A percentile compares a stretch with the other conserved stretches of the same genome.
These are phyloP conservation scores for Rhynchosporium secalis DNA, from an alignment of 2,329 filamentous ascomycete species.

Conservation along the genomic window DNA sequence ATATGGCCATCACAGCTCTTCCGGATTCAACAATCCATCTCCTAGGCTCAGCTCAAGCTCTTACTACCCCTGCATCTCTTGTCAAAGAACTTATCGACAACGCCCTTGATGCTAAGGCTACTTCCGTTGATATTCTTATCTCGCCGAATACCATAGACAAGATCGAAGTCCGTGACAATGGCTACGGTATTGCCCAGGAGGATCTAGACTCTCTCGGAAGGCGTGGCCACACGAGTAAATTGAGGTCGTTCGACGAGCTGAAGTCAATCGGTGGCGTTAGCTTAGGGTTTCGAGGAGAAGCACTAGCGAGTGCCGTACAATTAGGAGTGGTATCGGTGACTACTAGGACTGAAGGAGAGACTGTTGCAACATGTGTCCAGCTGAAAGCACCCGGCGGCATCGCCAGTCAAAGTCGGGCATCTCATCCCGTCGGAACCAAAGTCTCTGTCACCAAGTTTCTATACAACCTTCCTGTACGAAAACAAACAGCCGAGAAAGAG, in stretches of 20 bases:
- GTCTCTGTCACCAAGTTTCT: constrained; percentile 63
- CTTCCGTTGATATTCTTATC: constrained; percentile 63
- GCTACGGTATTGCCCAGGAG: constrained; percentile 63
- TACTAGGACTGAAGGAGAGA: constrained; percentile 62
- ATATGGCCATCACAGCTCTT: constrained; percentile 48
- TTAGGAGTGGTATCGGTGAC: constrained; percentile 61
- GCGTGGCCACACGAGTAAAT: constrained; percentile 73
- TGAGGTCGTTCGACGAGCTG: constrained; percentile 64
- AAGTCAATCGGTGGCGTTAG: constrained; percentile 54
- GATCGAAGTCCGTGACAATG: constrained; percentile 72
- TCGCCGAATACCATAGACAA: constrained; percentile 66
- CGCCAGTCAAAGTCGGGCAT: constrained; percentile 40
- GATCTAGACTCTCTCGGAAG: constrained; percentile 65
- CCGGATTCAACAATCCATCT: constrained; percentile 52
- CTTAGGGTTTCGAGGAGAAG: constrained; percentile 77
- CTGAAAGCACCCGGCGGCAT: constrained; percentile 46
- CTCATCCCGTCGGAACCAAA: constrained; percentile 67
- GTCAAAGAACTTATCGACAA: constrained; percentile 81
- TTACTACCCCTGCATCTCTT: constrained; percentile 60
- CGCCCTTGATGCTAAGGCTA: constrained; percentile 70
- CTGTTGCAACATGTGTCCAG: constrained; percentile 54
- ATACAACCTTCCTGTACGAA: constrained; percentile 61
- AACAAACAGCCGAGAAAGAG: constrained; percentile 58
- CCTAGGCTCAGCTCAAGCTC: constrained; percentile 60
- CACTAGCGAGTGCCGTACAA: constrained; percentile 64